Conservation (phyloP, 2,329 filamentous ascomycete species). For the Ophiostoma triangulosporum region DNA sequence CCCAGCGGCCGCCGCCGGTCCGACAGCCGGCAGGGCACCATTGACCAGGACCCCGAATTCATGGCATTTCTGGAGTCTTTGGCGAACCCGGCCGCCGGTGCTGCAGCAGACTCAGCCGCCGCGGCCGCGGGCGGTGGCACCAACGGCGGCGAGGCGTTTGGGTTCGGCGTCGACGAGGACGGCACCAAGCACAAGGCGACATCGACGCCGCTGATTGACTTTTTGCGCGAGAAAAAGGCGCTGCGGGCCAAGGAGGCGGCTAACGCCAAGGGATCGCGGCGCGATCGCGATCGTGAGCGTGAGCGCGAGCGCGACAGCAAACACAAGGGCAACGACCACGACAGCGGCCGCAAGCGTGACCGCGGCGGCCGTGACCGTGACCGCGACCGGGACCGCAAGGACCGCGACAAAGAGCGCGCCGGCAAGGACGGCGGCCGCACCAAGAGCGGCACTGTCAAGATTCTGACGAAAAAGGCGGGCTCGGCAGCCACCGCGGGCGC, state of each 20-base stretch:
- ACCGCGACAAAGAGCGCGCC: slow-evolving; percentile 43
- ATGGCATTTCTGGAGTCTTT: slow-evolving; percentile 83
- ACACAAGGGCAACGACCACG: slow-evolving; percentile 25
- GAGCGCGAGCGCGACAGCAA: slow-evolving; percentile 24
- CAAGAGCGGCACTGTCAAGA: slow-evolving; percentile 49
- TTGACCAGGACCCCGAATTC: slow-evolving; percentile 92
- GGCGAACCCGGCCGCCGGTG: slow-evolving; percentile 47
- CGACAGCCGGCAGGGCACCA: slow-evolving; percentile 82
- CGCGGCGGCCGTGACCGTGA: background rate
- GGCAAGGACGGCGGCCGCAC: slow-evolving; percentile 16
- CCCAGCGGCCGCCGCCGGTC: slow-evolving; percentile 55
- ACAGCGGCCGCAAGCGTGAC: background rate
- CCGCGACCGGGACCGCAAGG: background rate
- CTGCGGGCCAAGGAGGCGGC: slow-evolving; percentile 48
- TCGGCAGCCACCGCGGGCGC: slow-evolving; percentile 37
- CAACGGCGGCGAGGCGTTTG: background rate
- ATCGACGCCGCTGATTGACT: slow-evolving; percentile 82
- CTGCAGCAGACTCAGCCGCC: slow-evolving; percentile 18
- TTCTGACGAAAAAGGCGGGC: slow-evolving; percentile 45
- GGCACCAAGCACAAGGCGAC: slow-evolving; percentile 49
- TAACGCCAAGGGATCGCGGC: slow-evolving; percentile 33
- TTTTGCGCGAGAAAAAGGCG: slow-evolving; percentile 81
- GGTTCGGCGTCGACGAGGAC: slow-evolving; percentile 28
- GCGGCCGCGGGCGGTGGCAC: background rate
- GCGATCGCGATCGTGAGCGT: background rate